Percentiles rank a stretch among this genome's conserved stretches.
Evolutionary conservation across 2,329 filamentous ascomycete species (phyloP).

Genomic region (Arthrinium phaeospermum): DNA sequence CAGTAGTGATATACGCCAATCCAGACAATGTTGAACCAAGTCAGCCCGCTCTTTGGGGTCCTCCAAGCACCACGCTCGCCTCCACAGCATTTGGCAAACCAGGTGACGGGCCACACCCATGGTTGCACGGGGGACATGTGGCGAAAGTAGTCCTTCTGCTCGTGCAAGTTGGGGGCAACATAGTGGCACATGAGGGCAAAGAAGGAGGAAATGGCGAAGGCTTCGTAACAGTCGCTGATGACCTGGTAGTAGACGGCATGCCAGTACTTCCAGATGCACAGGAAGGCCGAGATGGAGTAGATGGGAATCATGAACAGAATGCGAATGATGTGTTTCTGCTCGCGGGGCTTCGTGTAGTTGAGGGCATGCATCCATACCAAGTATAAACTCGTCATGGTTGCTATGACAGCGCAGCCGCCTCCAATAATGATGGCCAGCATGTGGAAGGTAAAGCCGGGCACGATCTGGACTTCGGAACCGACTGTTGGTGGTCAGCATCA

Average conservation of each 20-base stretch:
- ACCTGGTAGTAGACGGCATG: slow-evolving; percentile 83
- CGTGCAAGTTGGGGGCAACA: slow-evolving; percentile 75
- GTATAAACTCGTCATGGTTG: slow-evolving; percentile 59
- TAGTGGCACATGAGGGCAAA: slow-evolving; percentile 85
- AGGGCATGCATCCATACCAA: slow-evolving; percentile 64
- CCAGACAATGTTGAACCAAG: slow-evolving; percentile 91
- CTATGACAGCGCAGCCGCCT: slow-evolving; percentile 53
- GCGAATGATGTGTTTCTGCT: slow-evolving; percentile 77
- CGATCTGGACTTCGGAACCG: slow-evolving; percentile 53
- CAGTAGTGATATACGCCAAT: slow-evolving; percentile 86
- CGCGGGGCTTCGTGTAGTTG: slow-evolving; percentile 65
- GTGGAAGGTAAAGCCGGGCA: slow-evolving; percentile 59
- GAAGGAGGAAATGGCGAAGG: slow-evolving; percentile 86
- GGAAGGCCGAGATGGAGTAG: slow-evolving; percentile 76
- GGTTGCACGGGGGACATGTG: slow-evolving; percentile 66
- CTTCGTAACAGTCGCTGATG: slow-evolving; percentile 85
- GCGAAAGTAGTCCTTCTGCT: slow-evolving; percentile 83
- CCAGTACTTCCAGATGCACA: slow-evolving; percentile 76
- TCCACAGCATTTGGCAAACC: slow-evolving; percentile 73
- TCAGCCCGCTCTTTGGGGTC: slow-evolving; percentile 79
- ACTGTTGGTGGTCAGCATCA: slow-evolving; percentile 44
- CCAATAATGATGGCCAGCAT: slow-evolving; percentile 58
- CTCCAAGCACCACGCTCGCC: slow-evolving; percentile 73
- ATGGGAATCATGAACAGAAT: slow-evolving; percentile 89
- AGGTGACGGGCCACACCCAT: slow-evolving; percentile 78